Base-by-base conservation (phyloP, 129 eudicot genomes). In the carrot (Daucus carota) region DNA sequence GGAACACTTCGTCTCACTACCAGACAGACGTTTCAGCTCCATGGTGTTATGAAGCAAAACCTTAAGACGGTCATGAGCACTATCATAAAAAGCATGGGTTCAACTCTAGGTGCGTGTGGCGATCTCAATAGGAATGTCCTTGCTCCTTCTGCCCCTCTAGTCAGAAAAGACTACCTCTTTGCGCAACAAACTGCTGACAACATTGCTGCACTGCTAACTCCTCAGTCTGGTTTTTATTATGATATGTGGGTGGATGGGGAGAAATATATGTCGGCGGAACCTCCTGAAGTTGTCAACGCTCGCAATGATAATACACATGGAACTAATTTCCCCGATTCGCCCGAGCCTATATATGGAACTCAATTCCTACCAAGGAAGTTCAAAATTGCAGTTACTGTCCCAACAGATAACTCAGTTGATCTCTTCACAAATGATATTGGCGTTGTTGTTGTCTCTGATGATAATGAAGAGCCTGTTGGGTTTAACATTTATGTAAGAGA, bases 201-300 rank as follows among this genome's bases (percentile, higher is more conserved):
- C 38, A 95, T 95, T 73, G 99, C 99, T 44, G 88, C 99, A 0
- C 90, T 95, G 3, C 83, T 95, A 73, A 95, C 99, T 43, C 99
- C 99, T 38, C 99, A 95, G 75, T 95, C 99, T 40, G 99, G 99
- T 50, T 95, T 95, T 80, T 95, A 95, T 78, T 95, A 95, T 86
- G 99, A 95, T 69, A 90, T 91, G 92, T 95, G 99, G 99, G 99
- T 95, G 24, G 99, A 91, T 88, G 99, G 99, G 11, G 97, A 95
- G 80, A 84, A 81, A 80, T 29, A 89, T 80, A 87, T 95, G 96
- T 73, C 99, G 38, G 92, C 96, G 13, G 99, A 95, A 78, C 94
- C 99, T 66, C 85, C 99, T 42, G 96, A 95, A 84, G 99, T 95
- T n/a, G 90, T 82, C 68, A 84, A 86, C 83, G 99, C 97, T 34